Evolutionary conservation across 768 basidiomycete species (phyloP), one percentile per base, ranked within the genome.

Genomic region (Rhodosporidiobolus odoratus): DNA sequence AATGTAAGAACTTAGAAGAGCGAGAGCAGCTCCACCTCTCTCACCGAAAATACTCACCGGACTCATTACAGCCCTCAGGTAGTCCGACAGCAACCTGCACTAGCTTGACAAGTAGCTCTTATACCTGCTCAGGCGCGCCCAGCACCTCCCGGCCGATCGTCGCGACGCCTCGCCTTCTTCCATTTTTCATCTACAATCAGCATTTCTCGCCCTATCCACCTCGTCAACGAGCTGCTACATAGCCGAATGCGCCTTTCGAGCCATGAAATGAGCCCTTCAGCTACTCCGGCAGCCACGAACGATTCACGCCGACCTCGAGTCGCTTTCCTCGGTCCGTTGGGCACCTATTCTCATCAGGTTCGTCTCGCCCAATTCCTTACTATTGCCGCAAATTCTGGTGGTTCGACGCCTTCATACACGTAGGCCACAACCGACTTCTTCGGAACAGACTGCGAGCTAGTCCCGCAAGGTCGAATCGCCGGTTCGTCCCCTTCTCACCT

Each of bases 271-370:
- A 30, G 27, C 5, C 32, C 52, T 37, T 23, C 21, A 4, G 8
- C 35, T 23, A 2, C 25, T 12, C 12, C 16, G 27, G 3, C 32
- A 8, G 16, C 35, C 27, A 57, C 53, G 9, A 53, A 53, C 52
- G 52, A 30, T 54, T 25, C 66, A n/a, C 59, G 59, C 2, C 53
- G 21, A 16, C 66, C 67, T 30, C 68, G 73, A 34, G 59, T 74
- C 62, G 69, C 67, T 27, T 75, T 75, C 62, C 66, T 76, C 34
- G 78, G 76, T n/a, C 76, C 76, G 27, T 62, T 72, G 30, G 76
- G 76, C 17, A 77, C 76, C 2, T 77, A 77, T 35, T 74, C 76
- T 3, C 76, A 77, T 52, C 76, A 77, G 56, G 76, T 66, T 27
- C 38, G 52, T 37, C n/a, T n/a, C n/a, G n/a, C n/a, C n/a, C n/a